Base-by-base conservation (phyloP, 23 red algal genomes). In the Gracilaria gracilis region DNA sequence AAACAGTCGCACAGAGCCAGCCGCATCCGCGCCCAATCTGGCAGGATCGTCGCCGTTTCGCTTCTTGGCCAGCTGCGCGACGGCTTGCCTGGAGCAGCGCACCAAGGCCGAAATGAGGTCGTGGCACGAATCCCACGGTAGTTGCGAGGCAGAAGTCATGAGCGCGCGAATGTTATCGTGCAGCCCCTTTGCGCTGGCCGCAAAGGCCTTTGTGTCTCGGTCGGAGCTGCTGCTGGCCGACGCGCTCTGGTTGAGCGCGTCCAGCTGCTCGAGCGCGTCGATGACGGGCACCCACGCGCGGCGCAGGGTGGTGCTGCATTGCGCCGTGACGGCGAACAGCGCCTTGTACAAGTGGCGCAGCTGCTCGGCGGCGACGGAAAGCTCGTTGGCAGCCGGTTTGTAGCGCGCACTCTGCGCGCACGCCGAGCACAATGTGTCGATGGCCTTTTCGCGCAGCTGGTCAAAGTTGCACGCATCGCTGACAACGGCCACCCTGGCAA, bases 51-150 rank as follows among this genome's bases (percentile, higher is more conserved):
- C 69, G 32, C n/a, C n/a, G 21, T 42, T 76, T 8, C n/a, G 24
- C 28, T 61, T 37, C 28, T 90, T 90, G 29, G 9, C 49, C 20
- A 90, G 29, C 25, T 50, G 28, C 19, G 87, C 51, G 27, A 90
- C 74, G 12, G 87, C 66, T 23, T 81, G 87, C 4, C 87, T 31
- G 1, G 75, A 90, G 64, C 87, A 81, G 25, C 74, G 74, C 42
- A 90, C 87, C 1, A 90, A 32, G 14, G 87, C 87, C 27, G 75
- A 79, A 35, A 90, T 81, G 5, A 90, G 53, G 35, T 90, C 87
- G 61, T 81, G 76, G 46, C 74, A 90, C 5, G 75, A 61, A 33
- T 61, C 38, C 87, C 87, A 81, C 21, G 49, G 54, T 75, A 90
- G 20, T 23, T 80, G 12, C 28, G 54, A 38, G 4, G 87, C 50